Evolutionary conservation across 768 basidiomycete genomes (phyloP), one percentile per base, ranked within the genome.

Genomic region (Termitomyces sp.): DNA sequence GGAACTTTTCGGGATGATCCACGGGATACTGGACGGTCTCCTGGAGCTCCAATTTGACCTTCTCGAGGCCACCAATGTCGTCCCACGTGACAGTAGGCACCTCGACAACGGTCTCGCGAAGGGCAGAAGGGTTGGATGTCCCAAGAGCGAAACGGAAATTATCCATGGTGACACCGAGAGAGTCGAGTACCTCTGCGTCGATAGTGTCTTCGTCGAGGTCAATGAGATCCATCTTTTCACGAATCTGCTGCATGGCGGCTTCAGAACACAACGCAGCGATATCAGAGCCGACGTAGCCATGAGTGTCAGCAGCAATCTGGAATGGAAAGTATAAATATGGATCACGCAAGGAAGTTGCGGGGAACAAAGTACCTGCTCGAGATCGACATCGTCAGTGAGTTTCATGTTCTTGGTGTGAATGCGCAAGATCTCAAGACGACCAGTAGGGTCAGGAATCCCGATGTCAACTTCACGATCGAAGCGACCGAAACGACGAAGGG

Each of bases 371-470:
- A 87, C 90, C 78, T 94, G 92, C 72, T 99, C 97, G 58, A 98
- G 84, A 67, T 99, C 97, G 38, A 98, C 97, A 63, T 98, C 96
- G 55, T 98, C 95, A 26, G 73, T 84, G 49, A 98, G 80, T 74
- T 98, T 99, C 97, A 99, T 98, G 78, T 99, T 98, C 86, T 98
- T 98, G 56, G 97, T 98, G 80, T 98, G 97, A 60, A 99, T 98
- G 52, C 96, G 91, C 60, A 98, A 87, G 67, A 98, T 99, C 70
- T 99, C 97, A 45, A 98, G 85, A 73, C 97, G 96, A 54, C 97
- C 97, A 57, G 96, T 98, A 0, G 97, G 97, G 73, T 99, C 97
- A 44, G 97, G 97, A 63, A 99, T 98, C 67, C 97, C 94, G 60
- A 99, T 99, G 74, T 99, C 97, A 63, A 99, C 90, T 75, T 99